A percentile compares a stretch with the other conserved stretches of the same genome.
phyloP scores from a whole-genome alignment of 2,329 filamentous ascomycete genomes.

The Clonostachys chloroleuca region DNA sequence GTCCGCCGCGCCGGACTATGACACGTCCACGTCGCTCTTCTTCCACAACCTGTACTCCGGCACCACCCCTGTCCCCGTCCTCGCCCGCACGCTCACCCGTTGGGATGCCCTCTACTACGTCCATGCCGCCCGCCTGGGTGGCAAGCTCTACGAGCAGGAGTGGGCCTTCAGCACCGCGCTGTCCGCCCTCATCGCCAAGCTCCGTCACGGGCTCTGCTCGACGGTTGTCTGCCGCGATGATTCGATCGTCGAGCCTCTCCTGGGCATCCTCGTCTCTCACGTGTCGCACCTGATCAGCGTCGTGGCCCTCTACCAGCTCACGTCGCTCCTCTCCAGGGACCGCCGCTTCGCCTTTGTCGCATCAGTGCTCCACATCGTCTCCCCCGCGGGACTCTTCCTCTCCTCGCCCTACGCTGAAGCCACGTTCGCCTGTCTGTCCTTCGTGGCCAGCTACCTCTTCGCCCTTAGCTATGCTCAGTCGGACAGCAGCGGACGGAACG shows the following conservation, averaged over 20 bases:
- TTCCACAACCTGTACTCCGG: conserved; percentile 24
- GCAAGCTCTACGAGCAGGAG: conserved; percentile 74
- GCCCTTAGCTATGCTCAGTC: conserved; percentile 32
- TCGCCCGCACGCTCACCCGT: conserved; percentile 56
- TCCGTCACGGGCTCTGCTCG: conserved; percentile 20
- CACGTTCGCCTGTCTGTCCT: conserved; percentile 72
- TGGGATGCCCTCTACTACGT: conserved; percentile 83
- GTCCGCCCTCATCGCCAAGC: conserved; percentile 31
- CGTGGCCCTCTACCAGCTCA: conserved; percentile 65
- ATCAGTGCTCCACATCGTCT: conserved; percentile 73
- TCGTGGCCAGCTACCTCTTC: conserved; percentile 69
- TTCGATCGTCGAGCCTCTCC: conserved; percentile 31
- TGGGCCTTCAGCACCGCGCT: conserved; percentile 69
- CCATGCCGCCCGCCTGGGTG: conserved; percentile 49
- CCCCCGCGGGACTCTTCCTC: conserved; percentile 85
- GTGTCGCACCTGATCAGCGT: conserved; percentile 73
- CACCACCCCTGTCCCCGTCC: conserved; percentile 24
- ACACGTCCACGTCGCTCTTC: conserved; percentile 65
- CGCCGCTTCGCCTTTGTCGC: conserved; percentile 59
- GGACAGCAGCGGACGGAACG: conserved; percentile 28
- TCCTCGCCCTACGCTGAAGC: conserved; percentile 83
- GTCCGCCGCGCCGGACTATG: conserved; percentile 60
- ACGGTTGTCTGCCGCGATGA: conserved; percentile 9
- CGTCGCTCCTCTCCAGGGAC: conserved; percentile 34
- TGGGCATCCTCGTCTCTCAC: conserved; percentile 67